Percentiles rank a stretch among this genome's conserved stretches.
phyloP scores from a whole-genome alignment of 768 basidiomycete genomes.

The Mycena rosella region DNA sequence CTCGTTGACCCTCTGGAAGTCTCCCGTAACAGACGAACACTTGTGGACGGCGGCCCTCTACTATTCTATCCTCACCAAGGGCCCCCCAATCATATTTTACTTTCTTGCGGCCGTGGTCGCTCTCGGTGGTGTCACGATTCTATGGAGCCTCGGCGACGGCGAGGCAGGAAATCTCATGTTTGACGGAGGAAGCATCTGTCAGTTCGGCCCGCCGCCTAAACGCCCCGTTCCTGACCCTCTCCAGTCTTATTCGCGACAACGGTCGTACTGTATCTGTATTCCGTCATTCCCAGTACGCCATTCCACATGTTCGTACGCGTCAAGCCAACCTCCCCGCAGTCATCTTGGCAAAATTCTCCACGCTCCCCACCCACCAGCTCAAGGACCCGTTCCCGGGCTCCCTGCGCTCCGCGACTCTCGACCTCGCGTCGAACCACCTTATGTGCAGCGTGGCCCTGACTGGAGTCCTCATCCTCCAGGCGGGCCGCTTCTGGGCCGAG shows the following conservation, averaged over 20 bases:
- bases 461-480: constrained; percentile 87
- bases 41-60: constrained; percentile 88
- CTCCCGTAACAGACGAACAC: constrained; percentile 86
- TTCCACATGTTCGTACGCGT: neutral
- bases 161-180: constrained; percentile 91
- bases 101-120: constrained; percentile 67
- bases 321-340: constrained; percentile 50
- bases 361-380: constrained; percentile 65
- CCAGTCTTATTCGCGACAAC: constrained; percentile 83
- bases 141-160: constrained; percentile 84
- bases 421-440: constrained; percentile 86
- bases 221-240: constrained; percentile 6
- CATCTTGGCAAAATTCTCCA: constrained; percentile 69
- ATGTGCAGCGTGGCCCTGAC: constrained; percentile 91
- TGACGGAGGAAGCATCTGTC: constrained; percentile 90
- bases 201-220: constrained; percentile 44
- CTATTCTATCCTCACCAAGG: constrained; percentile 82
- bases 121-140: constrained; percentile 74
- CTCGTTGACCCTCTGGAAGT: constrained; percentile 90
- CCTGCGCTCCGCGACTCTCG: constrained; percentile 75
- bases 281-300: constrained; percentile 83
- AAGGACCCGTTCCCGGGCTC: constrained; percentile 72
- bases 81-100: constrained; percentile 68
- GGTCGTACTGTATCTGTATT: constrained; percentile 77
- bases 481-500: constrained; percentile 89